A percentile compares a stretch with the other conserved stretches of the same genome.
Evolutionary conservation across 495 filamentous ascomycete genomes (phyloP).

Genomic region (Apodospora peruviana): DNA sequence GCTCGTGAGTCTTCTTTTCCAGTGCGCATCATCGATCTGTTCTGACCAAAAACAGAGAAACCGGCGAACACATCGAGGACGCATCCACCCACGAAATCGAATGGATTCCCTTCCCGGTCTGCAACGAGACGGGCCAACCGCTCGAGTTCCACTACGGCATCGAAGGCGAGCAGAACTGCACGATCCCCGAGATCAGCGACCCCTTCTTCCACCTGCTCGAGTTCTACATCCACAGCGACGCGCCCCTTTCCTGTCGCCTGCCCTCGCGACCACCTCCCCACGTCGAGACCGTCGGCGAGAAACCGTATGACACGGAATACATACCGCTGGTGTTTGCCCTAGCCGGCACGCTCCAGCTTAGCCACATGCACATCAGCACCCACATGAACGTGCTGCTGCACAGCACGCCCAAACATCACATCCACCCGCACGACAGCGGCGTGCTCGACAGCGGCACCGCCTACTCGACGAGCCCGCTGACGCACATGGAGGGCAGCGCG

Average conservation of each 20-base stretch:
- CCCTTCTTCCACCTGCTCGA: conserved; percentile 94
- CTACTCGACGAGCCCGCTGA: conserved; percentile 74
- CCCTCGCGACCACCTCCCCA: conserved; percentile 65
- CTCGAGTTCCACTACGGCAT: conserved; percentile 82
- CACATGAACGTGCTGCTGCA: conserved; percentile 84
- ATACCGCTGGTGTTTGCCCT: conserved; percentile 75
- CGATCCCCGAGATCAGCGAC: conserved; percentile 77
- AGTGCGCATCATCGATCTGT: background rate
- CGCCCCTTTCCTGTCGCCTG: conserved; percentile 85
- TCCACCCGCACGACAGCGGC: conserved; percentile 54
- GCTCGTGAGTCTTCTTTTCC: conserved; percentile 34
- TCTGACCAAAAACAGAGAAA: conserved; percentile 39
- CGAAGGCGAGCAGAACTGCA: conserved; percentile 84
- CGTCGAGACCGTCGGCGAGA: conserved; percentile 39
- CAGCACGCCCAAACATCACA: conserved; percentile 55
- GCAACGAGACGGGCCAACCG: conserved; percentile 81
- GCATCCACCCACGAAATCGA: conserved; percentile 67
- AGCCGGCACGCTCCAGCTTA: conserved; percentile 79
- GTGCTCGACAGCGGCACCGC: conserved; percentile 79
- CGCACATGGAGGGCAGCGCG: conserved; percentile 45
- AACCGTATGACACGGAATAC: conserved; percentile 42
- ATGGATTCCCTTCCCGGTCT: conserved; percentile 88
- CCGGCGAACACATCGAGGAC: conserved; percentile 73
- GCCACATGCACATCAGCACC: conserved; percentile 86
- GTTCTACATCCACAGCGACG: conserved; percentile 97